Conservation (phyloP, 2,329 filamentous ascomycete genomes). For the Periconia macrospinosa region DNA sequence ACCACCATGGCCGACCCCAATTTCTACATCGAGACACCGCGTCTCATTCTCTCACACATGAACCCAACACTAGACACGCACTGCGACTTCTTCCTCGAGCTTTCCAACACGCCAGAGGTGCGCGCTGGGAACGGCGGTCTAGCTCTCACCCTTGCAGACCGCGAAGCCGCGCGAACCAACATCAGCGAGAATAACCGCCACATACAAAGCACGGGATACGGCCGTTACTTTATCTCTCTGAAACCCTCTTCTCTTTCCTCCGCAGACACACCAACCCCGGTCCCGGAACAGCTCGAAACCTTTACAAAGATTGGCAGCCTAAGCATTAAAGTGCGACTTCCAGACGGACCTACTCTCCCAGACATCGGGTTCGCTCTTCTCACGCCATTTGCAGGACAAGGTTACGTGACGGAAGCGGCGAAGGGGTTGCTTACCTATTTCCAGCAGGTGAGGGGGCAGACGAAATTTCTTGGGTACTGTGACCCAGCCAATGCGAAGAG, state of each 20-base stretch:
- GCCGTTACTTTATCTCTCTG: conserved; percentile 24
- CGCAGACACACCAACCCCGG: neutral
- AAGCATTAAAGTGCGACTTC: conserved; percentile 21
- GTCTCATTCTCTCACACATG: conserved; percentile 25
- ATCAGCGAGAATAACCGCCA: conserved; percentile 10
- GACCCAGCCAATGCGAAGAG: conserved; percentile 12
- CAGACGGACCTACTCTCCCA: conserved; percentile 9
- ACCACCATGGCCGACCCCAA: conserved; percentile 13
- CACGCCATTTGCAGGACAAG: conserved; percentile 7
- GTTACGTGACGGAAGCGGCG: conserved; percentile 18
- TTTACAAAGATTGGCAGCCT: conserved; percentile 13
- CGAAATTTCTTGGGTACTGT: conserved; percentile 10
- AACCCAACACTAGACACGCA: conserved; percentile 17
- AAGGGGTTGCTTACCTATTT: conserved; percentile 3
- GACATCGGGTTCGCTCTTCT: conserved; percentile 17
- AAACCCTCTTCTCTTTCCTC: conserved; percentile 5
- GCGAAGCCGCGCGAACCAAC: conserved; percentile 16
- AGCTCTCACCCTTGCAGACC: conserved; percentile 16
- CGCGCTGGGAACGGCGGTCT: conserved; percentile 14
- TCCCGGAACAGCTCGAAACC: neutral
- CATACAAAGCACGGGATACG: conserved; percentile 20
- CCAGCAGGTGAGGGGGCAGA: conserved; percentile 2
- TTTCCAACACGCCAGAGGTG: conserved; percentile 27
- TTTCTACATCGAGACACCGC: conserved; percentile 25
- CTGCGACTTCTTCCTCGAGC: conserved; percentile 29